phyloP scores from a whole-genome alignment of 1,284 basidiomycete species.

The Fistulinella staudtii region DNA sequence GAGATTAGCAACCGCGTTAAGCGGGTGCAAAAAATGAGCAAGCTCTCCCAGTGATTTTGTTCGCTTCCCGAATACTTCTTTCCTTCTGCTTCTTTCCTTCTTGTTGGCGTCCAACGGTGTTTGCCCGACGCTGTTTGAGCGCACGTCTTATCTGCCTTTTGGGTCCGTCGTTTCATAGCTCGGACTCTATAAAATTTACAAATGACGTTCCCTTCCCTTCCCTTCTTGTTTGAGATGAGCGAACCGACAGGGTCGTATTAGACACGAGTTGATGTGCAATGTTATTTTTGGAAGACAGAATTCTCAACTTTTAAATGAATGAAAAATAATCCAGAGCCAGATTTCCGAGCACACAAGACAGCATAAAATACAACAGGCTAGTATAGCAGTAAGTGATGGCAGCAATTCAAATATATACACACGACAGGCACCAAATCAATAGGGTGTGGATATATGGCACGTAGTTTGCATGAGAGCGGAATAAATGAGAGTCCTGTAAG shows the following conservation, averaged over 20 bases:
- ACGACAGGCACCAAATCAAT: slow-evolving; percentile 3
- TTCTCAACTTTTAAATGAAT: too few relatives aligned
- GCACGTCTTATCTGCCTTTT: neutral
- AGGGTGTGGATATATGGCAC: slow-evolving; percentile 17
- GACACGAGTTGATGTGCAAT: too few relatives aligned
- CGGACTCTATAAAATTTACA: slow-evolving; percentile 7
- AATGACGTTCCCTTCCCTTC: slow-evolving; percentile 6
- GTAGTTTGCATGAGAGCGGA: slow-evolving; percentile 21
- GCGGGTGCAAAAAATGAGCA: slow-evolving; percentile 58
- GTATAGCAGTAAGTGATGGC: slow-evolving; percentile 13
- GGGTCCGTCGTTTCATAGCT: slow-evolving; percentile 6
- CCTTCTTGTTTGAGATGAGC: too few relatives aligned
- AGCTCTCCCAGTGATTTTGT: slow-evolving; percentile 15
- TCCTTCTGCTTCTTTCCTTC: neutral
- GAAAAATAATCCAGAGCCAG: neutral
- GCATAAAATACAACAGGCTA: slow-evolving; percentile 28
- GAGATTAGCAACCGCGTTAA: slow-evolving; percentile 60
- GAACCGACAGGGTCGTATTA: too few relatives aligned
- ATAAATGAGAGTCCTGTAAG: slow-evolving; percentile 13
- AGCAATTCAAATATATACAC: slow-evolving; percentile 15
- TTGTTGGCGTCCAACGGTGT: neutral
- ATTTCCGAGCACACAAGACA: slow-evolving; percentile 2
- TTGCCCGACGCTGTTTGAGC: neutral
- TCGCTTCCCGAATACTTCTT: neutral
- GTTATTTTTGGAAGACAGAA: too few relatives aligned